A percentile compares a stretch with the other conserved stretches of the same genome.
These are phyloP conservation scores for Thuidium tamariscinum DNA, from an alignment of 225 moss, liverwort and hornwort genomes.

Conservation along the genomic window DNA sequence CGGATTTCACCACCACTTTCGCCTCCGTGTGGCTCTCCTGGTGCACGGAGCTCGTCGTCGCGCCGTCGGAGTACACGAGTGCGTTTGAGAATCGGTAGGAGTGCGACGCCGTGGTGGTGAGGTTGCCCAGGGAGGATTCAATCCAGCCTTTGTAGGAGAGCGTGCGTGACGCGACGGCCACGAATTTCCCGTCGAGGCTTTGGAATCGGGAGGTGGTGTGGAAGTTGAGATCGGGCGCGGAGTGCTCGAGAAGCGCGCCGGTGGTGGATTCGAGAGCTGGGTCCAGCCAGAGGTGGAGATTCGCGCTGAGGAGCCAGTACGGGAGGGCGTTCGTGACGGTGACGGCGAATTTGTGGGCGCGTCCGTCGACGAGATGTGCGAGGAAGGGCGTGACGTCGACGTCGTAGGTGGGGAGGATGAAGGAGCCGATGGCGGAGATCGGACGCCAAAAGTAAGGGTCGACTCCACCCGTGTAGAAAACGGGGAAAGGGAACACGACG, in stretches of 20 bases:
- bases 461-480: constrained; percentile 85
- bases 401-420: constrained; percentile 73
- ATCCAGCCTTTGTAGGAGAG: constrained; percentile 55
- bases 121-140: constrained; percentile 54
- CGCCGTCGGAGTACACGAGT: constrained; percentile 17
- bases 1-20: constrained; percentile 38
- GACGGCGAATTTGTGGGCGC: constrained; percentile 39
- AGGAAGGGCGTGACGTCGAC: constrained; percentile 77
- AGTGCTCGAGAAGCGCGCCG: constrained; percentile 35
- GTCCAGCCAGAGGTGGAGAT: constrained; percentile 80
- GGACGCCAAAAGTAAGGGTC: constrained; percentile 94
- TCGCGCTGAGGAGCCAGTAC: constrained; percentile 62
- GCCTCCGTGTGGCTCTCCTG: constrained; percentile 40
- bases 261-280: constrained; percentile 3
- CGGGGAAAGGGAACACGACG: constrained; percentile 63
- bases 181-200: constrained; percentile 50
- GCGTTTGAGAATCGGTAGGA: constrained; percentile 37
- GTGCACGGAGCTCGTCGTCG: neutral
- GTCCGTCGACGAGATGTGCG: constrained; percentile 41
- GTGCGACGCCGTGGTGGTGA: constrained; percentile 46
- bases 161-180: constrained; percentile 5
- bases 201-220: constrained; percentile 3
- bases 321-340: constrained; percentile 67
- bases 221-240: constrained; percentile 6
- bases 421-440: constrained; percentile 68